Base-by-base conservation (phyloP, 805 yeast species). In the Cephaloascus fragrans region DNA sequence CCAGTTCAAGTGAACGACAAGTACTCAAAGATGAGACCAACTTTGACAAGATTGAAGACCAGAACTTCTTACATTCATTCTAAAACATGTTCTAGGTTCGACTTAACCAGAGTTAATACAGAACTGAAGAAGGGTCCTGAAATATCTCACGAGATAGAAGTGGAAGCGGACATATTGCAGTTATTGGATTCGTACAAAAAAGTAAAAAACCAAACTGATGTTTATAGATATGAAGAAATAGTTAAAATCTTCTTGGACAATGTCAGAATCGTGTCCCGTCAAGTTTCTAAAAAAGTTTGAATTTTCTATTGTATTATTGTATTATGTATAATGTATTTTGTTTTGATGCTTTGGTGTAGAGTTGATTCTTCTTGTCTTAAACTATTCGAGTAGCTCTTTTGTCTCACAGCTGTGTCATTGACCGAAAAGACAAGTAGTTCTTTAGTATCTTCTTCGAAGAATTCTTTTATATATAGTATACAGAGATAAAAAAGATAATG, bases 11-110 rank as follows among this genome's bases (percentile, higher is more conserved):
- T 71, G 61, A 59, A 75, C 53, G 54, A 73, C 70, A 60, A 70
- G 65, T 51, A 74, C 57, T 66, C 67, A 53, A 62, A 71, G 50
- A 64, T 71, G 52, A 62, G 70, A 41, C 81, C 83, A 5, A 64
- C 69, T 18, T 52, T 72, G 42, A 73, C 75, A 34, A 67, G 96
- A 51, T 73, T 75, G 41, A 88, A 88, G 58, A 79, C 81, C 47
- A 69, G 97, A 44, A 68, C 71, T 19, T 75, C 89, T 41, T 85
- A 73, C 59, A 64, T 73, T n/a, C 89, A 84, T 46, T 67, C 73
- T n/a, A 79, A 80, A 6, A 82, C 93, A 2, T 75, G 77, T 32
- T 80, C 89, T 1, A 69, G 78, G 49, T 73, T 84, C 47, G 94
- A 84, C 58, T 60, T 83, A 44, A 84, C 94, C 1, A 70, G 73